Base-by-base conservation (phyloP, 345 rosid genomes). In the Lagerstroemia speciosa region DNA sequence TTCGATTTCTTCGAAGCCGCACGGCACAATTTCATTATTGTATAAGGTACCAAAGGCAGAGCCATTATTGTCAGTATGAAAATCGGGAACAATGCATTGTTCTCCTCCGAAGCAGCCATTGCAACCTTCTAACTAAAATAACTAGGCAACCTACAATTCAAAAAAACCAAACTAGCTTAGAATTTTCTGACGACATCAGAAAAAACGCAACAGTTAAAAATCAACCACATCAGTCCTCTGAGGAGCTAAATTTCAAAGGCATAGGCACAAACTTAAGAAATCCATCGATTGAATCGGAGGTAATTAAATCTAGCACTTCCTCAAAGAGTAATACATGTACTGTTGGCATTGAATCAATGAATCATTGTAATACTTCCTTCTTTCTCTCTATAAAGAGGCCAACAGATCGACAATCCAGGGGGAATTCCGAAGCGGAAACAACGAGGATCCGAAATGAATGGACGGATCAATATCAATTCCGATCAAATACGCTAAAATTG, bases 51-150 rank as follows among this genome's bases (percentile, higher is more conserved):
- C 61, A 92, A 72, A 33, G 98, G 97, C 72, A 92, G 79, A 38
- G 99, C 97, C 97, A 95, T 87, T 64, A 92, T 90, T 46, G 99
- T 95, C 83, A 95, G 82, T 69, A 95, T 87, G 73, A 95, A 95
- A 73, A 92, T 95, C 8, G 99, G 99, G 81, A 95, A 95, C 84
- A 92, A 66, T 0, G 90, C 84, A 72, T 92, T 80, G 70, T 75
- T 95, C 85, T 95, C 99, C 75, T 95, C 97, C 0, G 97, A 83
- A 20, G 96, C 92, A 72, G 96, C 98, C 98, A 94, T 94, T 70
- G 64, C 31, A 24, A 83, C 66, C 74, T 75, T 73, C 81, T 71
- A 72, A 57, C 68, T 74, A 31, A 40, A 64, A 34, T 34, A 33
- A 34, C 31, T 9, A 26, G 14, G 67, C 48, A 37, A 40, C 50